Percentiles rank a stretch among this genome's conserved stretches.
These are phyloP conservation scores for Corynascus novoguineensis DNA, from an alignment of 495 filamentous ascomycete genomes.

Conservation along the genomic window DNA sequence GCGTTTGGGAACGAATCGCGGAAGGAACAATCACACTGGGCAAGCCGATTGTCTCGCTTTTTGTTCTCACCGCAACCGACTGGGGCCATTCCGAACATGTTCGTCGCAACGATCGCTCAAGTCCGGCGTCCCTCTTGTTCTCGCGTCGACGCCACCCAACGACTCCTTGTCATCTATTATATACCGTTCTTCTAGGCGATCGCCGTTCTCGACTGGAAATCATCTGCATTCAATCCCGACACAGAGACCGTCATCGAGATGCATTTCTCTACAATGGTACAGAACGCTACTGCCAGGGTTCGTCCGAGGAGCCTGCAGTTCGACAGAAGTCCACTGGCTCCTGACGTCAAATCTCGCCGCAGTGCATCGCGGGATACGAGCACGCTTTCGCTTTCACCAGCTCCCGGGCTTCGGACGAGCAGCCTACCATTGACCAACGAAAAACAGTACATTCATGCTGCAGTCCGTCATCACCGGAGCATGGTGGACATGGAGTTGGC, in stretches of 20 bases:
- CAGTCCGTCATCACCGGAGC: slow-evolving; percentile 42
- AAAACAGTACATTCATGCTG: slow-evolving; percentile 28
- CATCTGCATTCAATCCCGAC: slow-evolving; percentile 35
- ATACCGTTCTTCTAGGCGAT: slow-evolving; percentile 39
- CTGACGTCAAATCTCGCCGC: slow-evolving; percentile 17
- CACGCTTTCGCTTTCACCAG: slow-evolving; percentile 21
- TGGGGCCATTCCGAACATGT: slow-evolving; percentile 16
- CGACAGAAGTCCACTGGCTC: slow-evolving; percentile 32
- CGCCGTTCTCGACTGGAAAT: slow-evolving; percentile 23
- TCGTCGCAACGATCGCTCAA: slow-evolving; percentile 10
- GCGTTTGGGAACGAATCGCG: slow-evolving; percentile 27
- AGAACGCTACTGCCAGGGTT: slow-evolving; percentile 33
- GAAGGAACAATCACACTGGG: slow-evolving; percentile 21
- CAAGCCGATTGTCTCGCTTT: slow-evolving; percentile 23
- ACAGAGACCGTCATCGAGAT: slow-evolving; percentile 32
- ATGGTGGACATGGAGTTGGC: slow-evolving; percentile 46
- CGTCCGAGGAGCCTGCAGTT: slow-evolving; percentile 45
- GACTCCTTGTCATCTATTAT: slow-evolving; percentile 25
- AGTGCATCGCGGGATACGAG: slow-evolving; percentile 20
- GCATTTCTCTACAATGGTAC: slow-evolving; percentile 40
- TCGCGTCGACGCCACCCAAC: slow-evolving; percentile 14
- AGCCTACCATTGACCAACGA: slow-evolving; percentile 28
- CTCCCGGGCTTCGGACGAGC: slow-evolving; percentile 30
- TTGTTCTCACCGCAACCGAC: slow-evolving; percentile 9
- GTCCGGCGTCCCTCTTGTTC: neutral